Conservation (phyloP, 495 filamentous ascomycete species). For the Penicillium pulvis region DNA sequence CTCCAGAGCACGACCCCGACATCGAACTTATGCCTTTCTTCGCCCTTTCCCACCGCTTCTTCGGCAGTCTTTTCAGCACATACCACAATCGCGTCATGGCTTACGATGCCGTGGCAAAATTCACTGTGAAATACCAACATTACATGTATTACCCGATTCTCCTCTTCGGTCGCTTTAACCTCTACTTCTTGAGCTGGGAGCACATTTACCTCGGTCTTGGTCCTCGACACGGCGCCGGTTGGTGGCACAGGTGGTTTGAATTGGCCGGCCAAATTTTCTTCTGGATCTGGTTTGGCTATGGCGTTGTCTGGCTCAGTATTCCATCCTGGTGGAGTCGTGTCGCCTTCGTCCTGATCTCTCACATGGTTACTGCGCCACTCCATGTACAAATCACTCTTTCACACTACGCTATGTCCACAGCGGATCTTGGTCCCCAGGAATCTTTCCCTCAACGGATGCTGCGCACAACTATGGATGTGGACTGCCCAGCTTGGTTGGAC, state of each 20-base stretch:
- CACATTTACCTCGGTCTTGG: constrained; percentile 69
- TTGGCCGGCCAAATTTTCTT: constrained; percentile 75
- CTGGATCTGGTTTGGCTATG: constrained; percentile 88
- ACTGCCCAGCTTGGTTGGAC: constrained; percentile 86
- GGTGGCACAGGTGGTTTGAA: constrained; percentile 84
- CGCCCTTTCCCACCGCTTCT: constrained; percentile 78
- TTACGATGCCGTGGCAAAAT: constrained; percentile 70
- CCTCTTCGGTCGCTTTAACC: constrained; percentile 80
- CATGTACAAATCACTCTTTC: constrained; percentile 90
- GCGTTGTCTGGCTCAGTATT: constrained; percentile 68
- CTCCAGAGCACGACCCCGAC: constrained; percentile 89
- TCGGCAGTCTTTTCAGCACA: constrained; percentile 68
- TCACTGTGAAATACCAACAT: constrained; percentile 69
- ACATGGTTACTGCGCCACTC: constrained; percentile 76
- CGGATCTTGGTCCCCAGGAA: constrained; percentile 77
- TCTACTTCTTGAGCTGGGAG: constrained; percentile 77
- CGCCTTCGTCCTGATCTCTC: constrained; percentile 75
- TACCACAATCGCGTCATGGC: constrained; percentile 82
- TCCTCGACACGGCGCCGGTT: constrained; percentile 72
- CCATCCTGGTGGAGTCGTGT: constrained; percentile 66
- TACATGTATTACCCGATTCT: constrained; percentile 79
- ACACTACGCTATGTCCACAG: constrained; percentile 92
- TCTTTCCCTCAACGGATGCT: constrained; percentile 92
- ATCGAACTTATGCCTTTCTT: constrained; percentile 91
- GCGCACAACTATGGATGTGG: constrained; percentile 91